Conservation (phyloP, 208 protist genomes). For the Acanthamoeba triangularis region DNA sequence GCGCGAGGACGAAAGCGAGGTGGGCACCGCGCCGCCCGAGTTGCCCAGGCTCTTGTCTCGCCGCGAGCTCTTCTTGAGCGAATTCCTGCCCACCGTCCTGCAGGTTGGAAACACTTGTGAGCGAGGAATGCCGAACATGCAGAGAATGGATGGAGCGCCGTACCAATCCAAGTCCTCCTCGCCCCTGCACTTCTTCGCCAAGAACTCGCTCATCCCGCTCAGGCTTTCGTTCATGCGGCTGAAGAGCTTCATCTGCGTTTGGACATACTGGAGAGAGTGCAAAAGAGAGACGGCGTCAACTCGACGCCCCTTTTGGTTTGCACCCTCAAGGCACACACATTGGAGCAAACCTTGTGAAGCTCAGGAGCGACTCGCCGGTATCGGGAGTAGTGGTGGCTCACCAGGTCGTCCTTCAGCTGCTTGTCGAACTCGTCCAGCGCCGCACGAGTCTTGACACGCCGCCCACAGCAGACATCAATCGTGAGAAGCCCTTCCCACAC, state of each 20-base stretch:
- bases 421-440: conserved; percentile 7
- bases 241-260: conserved; percentile 46
- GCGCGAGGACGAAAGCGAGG: background rate
- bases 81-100: background rate
- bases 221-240: background rate
- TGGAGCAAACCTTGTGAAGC: background rate
- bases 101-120: no score
- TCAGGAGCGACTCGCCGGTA: background rate
- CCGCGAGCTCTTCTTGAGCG: conserved; percentile 33
- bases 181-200: background rate
- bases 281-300: background rate
- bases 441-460: background rate
- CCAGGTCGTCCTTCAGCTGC: conserved; percentile 6
- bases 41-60: background rate
- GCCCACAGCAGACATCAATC: background rate
- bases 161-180: background rate
- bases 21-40: background rate
- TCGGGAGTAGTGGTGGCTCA: conserved; percentile 9
- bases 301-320: no score
- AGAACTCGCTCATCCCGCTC: conserved; percentile 14
- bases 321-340: background rate
- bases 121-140: background rate
- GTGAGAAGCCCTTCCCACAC: no score
- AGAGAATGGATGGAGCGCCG: background rate
- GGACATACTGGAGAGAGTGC: background rate